Conservation (phyloP, 768 basidiomycete genomes). For the Sistotremastrum niveocremeum region DNA sequence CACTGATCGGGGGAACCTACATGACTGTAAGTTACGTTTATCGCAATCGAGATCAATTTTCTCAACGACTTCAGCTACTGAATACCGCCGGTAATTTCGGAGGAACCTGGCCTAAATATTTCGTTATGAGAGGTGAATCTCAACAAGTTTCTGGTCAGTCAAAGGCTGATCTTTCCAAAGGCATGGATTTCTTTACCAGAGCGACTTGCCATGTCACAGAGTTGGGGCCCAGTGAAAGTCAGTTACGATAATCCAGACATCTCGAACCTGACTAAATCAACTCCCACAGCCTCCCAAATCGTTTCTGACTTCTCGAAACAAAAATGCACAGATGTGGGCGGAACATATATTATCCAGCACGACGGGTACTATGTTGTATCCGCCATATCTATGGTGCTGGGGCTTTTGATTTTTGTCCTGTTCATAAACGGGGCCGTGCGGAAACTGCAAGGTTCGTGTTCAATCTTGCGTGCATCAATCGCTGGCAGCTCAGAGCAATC, state of each 20-base stretch:
- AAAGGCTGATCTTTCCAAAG: slow-evolving; percentile 22
- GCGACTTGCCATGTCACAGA: slow-evolving; percentile 71
- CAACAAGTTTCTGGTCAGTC: background rate
- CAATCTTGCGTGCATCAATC: no score
- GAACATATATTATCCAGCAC: slow-evolving; percentile 65
- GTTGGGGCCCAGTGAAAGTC: slow-evolving; percentile 19
- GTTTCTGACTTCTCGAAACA: slow-evolving; percentile 85
- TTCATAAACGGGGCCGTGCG: slow-evolving; percentile 79
- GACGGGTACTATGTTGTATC: slow-evolving; percentile 92
- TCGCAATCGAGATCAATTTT: no score
- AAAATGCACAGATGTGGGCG: slow-evolving; percentile 58
- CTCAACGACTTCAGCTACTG: slow-evolving; percentile 41
- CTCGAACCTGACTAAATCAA: no score
- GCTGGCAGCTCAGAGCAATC: no score
- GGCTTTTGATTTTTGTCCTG: slow-evolving; percentile 54
- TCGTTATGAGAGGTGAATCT: slow-evolving; percentile 71
- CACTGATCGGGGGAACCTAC: slow-evolving; percentile 94
- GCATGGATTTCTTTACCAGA: slow-evolving; percentile 77
- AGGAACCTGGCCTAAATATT: slow-evolving; percentile 96
- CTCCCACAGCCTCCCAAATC: slow-evolving; percentile 59
- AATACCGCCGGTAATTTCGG: slow-evolving; percentile 96
- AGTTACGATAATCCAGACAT: slow-evolving; percentile 16
- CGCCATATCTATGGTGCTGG: slow-evolving; percentile 60
- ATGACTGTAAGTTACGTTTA: slow-evolving; percentile 65
- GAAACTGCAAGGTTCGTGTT: slow-evolving; percentile 64